Percentiles rank a stretch among this genome's conserved stretches.
Evolutionary conservation across 139 green algal species (phyloP).

Genomic region (Chlorella sp.): DNA sequence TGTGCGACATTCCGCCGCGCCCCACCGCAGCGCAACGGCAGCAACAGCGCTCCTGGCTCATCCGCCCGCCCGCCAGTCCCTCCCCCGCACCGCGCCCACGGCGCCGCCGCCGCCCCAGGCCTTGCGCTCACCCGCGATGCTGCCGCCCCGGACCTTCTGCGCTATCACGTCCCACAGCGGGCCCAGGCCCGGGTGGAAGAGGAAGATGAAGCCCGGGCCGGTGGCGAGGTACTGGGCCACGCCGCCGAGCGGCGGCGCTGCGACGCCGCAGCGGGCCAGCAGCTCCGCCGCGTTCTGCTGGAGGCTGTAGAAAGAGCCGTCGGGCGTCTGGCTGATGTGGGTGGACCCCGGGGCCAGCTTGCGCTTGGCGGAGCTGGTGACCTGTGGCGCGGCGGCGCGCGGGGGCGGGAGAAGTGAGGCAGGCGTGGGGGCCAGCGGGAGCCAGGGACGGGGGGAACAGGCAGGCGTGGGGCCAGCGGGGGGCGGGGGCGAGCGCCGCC

Average conservation of each 20-base stretch:
- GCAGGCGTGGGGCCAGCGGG: not conserved
- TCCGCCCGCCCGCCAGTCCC: too few species aligned
- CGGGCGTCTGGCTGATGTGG: constrained; percentile 90
- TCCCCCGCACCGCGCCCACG: too few species aligned
- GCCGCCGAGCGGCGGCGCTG: too few species aligned
- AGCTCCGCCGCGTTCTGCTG: constrained; percentile 86
- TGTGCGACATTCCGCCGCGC: too few species aligned
- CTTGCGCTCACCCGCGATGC: too few species aligned
- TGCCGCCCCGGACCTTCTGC: constrained; percentile 92
- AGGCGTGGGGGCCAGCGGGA: not conserved
- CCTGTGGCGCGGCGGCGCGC: constrained; percentile 5
- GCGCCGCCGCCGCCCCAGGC: too few species aligned
- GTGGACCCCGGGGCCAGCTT: constrained; percentile 64
- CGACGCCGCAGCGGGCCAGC: constrained; percentile 50
- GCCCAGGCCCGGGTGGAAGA: constrained; percentile 90
- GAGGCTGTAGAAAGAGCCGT: constrained; percentile 97
- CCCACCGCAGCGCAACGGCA: too few species aligned
- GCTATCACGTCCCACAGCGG: constrained; percentile 95
- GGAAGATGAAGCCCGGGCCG: constrained; percentile 88
- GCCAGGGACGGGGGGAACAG: not conserved
- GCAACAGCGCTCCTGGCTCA: too few species aligned
- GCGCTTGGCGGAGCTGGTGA: constrained; percentile 92
- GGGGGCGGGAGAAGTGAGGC: not conserved
- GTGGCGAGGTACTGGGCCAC: constrained; percentile 73
- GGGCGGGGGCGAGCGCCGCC: too few species aligned